Evolutionary conservation across 2,329 filamentous ascomycete genomes (phyloP).

Genomic region (Elsinoe perseae): DNA sequence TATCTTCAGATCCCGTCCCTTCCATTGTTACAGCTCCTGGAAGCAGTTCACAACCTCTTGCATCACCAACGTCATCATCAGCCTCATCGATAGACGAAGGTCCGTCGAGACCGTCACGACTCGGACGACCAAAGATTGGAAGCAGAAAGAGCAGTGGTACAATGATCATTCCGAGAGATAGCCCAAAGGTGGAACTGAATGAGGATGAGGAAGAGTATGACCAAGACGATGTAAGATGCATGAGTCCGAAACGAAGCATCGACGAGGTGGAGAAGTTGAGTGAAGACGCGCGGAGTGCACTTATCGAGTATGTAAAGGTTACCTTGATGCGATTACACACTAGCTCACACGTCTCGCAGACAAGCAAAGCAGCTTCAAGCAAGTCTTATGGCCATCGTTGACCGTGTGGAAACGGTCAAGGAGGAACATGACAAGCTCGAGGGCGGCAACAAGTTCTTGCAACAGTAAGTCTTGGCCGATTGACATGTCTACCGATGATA

Average conservation of each 20-base stretch:
- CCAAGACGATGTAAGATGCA: constrained; percentile 80
- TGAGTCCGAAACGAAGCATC: constrained; percentile 87
- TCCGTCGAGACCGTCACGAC: not conserved
- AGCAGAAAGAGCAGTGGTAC: constrained; percentile 72
- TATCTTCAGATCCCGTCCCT: constrained; percentile 12
- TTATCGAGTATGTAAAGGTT: constrained; percentile 49
- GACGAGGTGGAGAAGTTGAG: constrained; percentile 85
- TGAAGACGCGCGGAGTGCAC: constrained; percentile 62
- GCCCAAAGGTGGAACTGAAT: constrained; percentile 55
- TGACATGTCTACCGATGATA: constrained; percentile 7
- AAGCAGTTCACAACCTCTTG: not conserved
- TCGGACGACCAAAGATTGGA: constrained; percentile 54
- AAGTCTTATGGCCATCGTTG: constrained; percentile 79
- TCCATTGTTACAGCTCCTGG: not conserved
- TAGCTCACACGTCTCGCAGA: constrained; percentile 40
- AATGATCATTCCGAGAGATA: constrained; percentile 69
- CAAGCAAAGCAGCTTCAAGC: constrained; percentile 85
- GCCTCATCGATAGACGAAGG: constrained; percentile 9
- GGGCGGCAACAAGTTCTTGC: constrained; percentile 91
- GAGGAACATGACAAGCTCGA: constrained; percentile 95
- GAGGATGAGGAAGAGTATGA: constrained; percentile 66
- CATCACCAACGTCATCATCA: constrained; percentile 14
- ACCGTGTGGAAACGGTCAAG: constrained; percentile 89
- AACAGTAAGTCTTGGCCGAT: constrained; percentile 44
- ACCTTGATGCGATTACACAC: not conserved